Evolutionary conservation across 495 filamentous ascomycete species (phyloP), one percentile per base, ranked within the genome.

Genomic region (Haplographium delicatum): DNA sequence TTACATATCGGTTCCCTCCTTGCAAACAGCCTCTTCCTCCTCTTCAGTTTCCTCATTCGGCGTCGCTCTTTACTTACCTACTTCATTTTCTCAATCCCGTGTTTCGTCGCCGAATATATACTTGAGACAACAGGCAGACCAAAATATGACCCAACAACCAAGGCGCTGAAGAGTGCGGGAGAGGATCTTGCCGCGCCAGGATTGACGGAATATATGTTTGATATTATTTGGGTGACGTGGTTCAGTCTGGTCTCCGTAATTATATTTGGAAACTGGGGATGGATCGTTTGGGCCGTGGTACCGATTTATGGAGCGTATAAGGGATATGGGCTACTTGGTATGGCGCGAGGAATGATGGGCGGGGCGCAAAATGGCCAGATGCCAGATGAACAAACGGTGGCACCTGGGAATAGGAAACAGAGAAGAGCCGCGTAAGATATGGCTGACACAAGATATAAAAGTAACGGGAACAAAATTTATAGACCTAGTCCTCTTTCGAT

Each of bases 171-270:
- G 54, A 79, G 73, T 11, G 73, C 84, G 0, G 93, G 93, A 15
- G 91, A 97, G 64, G 93, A 97, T 65, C 76, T 98, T 20, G 83
- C 87, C 23, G 88, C 89, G 0, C 79, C 85, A 22, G 93, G 93
- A 0, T 70, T 98, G 66, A 97, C 90, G 6, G 93, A 98, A 68
- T 98, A 91, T 69, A 87, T 96, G 85, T 97, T 91, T 77, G 93
- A 98, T 71, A 76, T 96, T 22, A 72, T 96, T 27, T 97, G 95
- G 74, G 90, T 93, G 69, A 91, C 88, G 0, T 89, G 86, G 83
- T 80, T 73, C 16, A 83, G 79, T 20, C 71, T 88, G 24, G 66
- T 77, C 6, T 66, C 80, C 5, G 86, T 78, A 2, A 81, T 79
- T 9, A 38, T 89, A 3, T 78, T 89, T 40, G 86, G 87, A 22